These are phyloP conservation scores for Tetramitus jugosus DNA, from an alignment of 208 protist species.

Conservation along the genomic window DNA sequence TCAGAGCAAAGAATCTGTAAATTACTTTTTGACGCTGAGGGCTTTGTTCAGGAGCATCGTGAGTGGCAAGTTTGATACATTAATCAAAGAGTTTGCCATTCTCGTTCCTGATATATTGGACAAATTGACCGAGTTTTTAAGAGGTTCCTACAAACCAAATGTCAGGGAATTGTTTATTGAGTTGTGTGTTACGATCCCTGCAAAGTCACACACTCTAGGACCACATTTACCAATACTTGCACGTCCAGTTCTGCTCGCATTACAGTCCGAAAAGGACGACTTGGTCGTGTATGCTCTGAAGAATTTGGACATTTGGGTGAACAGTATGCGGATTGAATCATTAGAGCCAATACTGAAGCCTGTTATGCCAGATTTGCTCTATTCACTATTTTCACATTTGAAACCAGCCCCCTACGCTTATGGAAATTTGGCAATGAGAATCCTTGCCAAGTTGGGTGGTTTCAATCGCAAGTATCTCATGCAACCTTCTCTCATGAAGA, in stretches of 20 bases:
- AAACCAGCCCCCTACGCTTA: neutral
- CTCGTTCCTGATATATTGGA: conserved; percentile 10
- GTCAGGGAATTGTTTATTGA: conserved; percentile 17
- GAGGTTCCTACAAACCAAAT: neutral
- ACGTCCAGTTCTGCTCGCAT: conserved; percentile 14
- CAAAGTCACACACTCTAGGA: neutral
- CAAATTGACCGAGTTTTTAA: conserved; percentile 4
- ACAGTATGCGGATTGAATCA: neutral
- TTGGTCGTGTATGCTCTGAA: neutral
- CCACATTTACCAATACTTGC: conserved; percentile 12
- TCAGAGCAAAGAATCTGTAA: neutral
- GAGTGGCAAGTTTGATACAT: conserved; percentile 1
- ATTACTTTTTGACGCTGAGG: conserved; percentile 14
- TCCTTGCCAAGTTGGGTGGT: conserved; percentile 27
- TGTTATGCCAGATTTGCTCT: conserved; percentile 19
- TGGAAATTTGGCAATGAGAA: neutral
- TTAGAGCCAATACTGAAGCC: conserved; percentile 27
- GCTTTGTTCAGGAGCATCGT: conserved; percentile 3
- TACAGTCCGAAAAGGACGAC: neutral
- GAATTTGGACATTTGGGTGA: conserved; percentile 21
- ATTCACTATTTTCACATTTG: conserved; percentile 25
- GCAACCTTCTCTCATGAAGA: neutral
- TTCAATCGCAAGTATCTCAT: conserved; percentile 8
- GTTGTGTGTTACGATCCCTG: conserved; percentile 17
- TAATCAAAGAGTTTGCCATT: conserved; percentile 8